These are phyloP conservation scores for Incumbomyces lentus DNA, from an alignment of 2,329 filamentous ascomycete genomes.

Conservation along the genomic window DNA sequence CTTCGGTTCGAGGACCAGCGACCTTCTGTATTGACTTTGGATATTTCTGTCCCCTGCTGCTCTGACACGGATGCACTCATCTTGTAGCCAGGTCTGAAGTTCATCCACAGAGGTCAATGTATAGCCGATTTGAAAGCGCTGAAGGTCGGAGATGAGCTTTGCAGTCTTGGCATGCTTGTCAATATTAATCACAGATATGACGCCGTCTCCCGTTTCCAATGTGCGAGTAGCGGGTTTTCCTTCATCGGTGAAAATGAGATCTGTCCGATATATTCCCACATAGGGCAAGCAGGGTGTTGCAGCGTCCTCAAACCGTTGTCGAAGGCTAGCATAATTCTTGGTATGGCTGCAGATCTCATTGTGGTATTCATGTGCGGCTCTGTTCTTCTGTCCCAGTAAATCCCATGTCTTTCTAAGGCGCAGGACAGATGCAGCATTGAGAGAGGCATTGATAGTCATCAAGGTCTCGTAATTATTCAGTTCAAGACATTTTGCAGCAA, in stretches of 20 bases:
- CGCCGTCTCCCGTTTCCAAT: constrained; percentile 53
- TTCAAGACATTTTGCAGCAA: constrained; percentile 74
- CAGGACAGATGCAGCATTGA: constrained; percentile 84
- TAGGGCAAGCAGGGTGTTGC: constrained; percentile 90
- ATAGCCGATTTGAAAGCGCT: constrained; percentile 93
- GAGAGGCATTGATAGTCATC: constrained; percentile 91
- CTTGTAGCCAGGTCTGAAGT: constrained; percentile 84
- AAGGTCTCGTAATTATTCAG: constrained; percentile 92
- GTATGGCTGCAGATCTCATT: constrained; percentile 79
- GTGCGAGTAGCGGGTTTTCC: constrained; percentile 81
- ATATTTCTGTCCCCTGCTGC: constrained; percentile 51
- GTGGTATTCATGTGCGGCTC: constrained; percentile 64
- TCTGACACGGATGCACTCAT: constrained; percentile 68
- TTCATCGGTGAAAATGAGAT: constrained; percentile 89
- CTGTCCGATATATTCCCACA: constrained; percentile 90
- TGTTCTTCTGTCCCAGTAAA: constrained; percentile 69
- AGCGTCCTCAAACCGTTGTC: constrained; percentile 71
- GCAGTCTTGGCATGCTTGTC: constrained; percentile 93
- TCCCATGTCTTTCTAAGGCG: constrained; percentile 91
- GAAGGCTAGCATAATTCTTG: constrained; percentile 81
- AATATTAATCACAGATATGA: constrained; percentile 83
- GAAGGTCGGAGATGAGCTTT: constrained; percentile 89
- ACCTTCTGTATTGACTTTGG: constrained; percentile 68
- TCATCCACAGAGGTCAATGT: constrained; percentile 72
- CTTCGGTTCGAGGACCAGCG: constrained; percentile 66